phyloP scores from a whole-genome alignment of 192 early-diverging fungal species.

The Funneliformis geosporum region DNA sequence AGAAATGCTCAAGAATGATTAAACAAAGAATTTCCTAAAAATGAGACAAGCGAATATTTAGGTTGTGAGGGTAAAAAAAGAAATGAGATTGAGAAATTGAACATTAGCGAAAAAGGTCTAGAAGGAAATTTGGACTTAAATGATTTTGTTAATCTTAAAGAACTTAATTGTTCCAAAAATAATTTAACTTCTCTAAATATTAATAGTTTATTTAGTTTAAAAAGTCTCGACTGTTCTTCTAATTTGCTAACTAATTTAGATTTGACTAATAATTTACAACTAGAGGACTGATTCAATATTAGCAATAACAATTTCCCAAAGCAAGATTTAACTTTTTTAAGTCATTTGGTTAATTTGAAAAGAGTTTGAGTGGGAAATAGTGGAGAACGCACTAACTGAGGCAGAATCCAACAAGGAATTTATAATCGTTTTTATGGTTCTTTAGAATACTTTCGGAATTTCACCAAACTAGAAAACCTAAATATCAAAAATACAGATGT shows the following conservation, averaged over 20 bases:
- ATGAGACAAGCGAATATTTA: background rate
- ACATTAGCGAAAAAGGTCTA: too few relatives aligned
- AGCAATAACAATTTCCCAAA: too few relatives aligned
- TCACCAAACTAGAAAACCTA: background rate
- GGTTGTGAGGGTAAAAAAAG: background rate
- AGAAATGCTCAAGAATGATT: background rate
- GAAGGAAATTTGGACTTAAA: too few relatives aligned
- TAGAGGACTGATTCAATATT: too few relatives aligned
- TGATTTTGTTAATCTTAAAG: too few relatives aligned
- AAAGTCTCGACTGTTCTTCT: too few relatives aligned
- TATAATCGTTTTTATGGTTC: background rate
- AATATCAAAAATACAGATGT: conserved; percentile 1
- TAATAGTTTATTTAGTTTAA: too few relatives aligned
- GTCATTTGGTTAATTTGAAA: conserved; percentile 5
- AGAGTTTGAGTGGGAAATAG: too few relatives aligned
- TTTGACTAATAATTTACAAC: conserved; percentile 2
- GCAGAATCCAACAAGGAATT: too few relatives aligned
- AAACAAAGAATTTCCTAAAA: background rate
- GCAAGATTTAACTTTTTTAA: conserved; percentile 11
- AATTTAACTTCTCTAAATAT: too few relatives aligned
- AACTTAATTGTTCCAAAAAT: too few relatives aligned
- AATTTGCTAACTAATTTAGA: too few relatives aligned
- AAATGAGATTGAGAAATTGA: background rate
- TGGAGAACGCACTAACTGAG: background rate
- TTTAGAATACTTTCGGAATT: background rate